Base-by-base conservation (phyloP, 768 basidiomycete species). In the Boletus vermiculosoides region DNA sequence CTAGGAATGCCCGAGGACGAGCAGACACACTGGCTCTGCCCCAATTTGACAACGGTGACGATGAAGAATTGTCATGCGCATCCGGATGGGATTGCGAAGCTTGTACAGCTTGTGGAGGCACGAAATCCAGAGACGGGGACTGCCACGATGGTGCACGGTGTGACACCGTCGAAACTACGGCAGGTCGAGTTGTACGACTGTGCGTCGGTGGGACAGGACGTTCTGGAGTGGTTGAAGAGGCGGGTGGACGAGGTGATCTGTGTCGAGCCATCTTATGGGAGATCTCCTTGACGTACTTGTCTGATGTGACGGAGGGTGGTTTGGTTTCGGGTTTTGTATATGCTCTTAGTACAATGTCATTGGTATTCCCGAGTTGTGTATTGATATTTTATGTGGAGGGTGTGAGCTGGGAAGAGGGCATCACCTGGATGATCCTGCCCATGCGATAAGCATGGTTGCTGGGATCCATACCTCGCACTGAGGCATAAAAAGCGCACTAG, bases 51-150 rank as follows among this genome's bases (percentile, higher is more conserved):
- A 57, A 72, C 77, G 13, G 75, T 92, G 44, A 80, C 80, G 28
- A 74, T 91, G 78, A 80, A 82, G 61, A 80, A 76, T 37, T 90
- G 88, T 64, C 83, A 85, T 64, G 76, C 81, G 23, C 85, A 86
- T 63, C 78, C 77, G 33, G 87, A 88, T 50, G 84, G 82, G 28
- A 80, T 88, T 25, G 76, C 77, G 50, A 86, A 85, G 71, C 78
- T 91, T 20, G 86, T 92, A 25, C 81, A 83, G 66, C 79, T 90
- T 73, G 79, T 92, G 22, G 87, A 90, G 46, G 80, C 81, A 54
- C 76, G 89, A 50, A 91, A 91, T 66, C 89, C 90, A 0, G 78
- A 76, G 49, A 67, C 67, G 12, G 66, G 71, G 45, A 71, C 66
- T 25, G 67, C 64, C 13, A 52, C 64, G 55, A 71, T 74, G 36